Conservation (phyloP, 208 protist species). For the Acanthamoeba healyi region DNA sequence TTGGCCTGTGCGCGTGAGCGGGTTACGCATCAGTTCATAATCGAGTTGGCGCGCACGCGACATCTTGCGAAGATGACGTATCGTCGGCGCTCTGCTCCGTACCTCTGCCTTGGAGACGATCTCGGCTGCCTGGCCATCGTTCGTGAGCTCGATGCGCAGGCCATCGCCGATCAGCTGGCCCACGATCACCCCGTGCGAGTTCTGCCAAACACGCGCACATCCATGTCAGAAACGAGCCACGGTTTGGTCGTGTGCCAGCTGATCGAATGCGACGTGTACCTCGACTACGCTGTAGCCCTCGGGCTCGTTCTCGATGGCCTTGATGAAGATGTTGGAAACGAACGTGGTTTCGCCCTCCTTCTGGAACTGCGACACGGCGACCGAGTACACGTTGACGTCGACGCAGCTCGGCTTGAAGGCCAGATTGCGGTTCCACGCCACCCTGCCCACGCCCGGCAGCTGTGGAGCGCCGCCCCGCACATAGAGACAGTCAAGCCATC, state of each 20-base stretch:
- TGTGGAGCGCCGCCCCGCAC: not conserved
- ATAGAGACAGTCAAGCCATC: too few relatives aligned
- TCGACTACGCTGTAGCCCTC: slow-evolving; percentile 24
- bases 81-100: not conserved
- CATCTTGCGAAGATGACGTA: too few relatives aligned
- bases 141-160: slow-evolving; percentile 13
- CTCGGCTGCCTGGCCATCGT: not conserved
- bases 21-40: not conserved
- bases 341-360: slow-evolving; percentile 23
- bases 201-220: not conserved
- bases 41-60: too few relatives aligned
- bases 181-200: slow-evolving; percentile 26
- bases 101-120: not conserved
- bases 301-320: slow-evolving; percentile 31
- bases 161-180: slow-evolving; percentile 53
- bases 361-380: slow-evolving; percentile 44
- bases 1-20: not conserved
- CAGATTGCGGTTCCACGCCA: slow-evolving; percentile 5
- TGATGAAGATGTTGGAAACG: slow-evolving; percentile 61
- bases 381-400: slow-evolving; percentile 28
- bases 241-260: too few relatives aligned
- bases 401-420: not conserved
- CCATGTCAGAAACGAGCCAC: not conserved
- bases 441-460: not conserved
- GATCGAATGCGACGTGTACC: too few relatives aligned